phyloP scores from a whole-genome alignment of 805 yeast species.

The Suhomyces kilbournensis region DNA sequence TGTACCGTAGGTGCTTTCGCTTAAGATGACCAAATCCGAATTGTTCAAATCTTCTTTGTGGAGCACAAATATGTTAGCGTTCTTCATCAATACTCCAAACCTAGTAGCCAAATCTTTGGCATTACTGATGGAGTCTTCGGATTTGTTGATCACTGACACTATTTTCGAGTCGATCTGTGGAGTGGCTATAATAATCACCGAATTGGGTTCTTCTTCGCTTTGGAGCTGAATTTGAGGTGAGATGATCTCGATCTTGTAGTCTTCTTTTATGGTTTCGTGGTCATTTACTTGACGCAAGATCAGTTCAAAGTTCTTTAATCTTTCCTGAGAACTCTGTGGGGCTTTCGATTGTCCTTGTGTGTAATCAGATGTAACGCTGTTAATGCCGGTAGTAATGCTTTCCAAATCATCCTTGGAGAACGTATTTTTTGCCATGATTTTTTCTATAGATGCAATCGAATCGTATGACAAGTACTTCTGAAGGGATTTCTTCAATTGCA shows the following conservation, averaged over 20 bases:
- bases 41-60: conserved; percentile 42
- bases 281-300: conserved; percentile 21
- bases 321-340: conserved; percentile 3
- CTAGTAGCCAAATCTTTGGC: conserved; percentile 54
- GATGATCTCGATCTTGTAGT: conserved; percentile 35
- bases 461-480: conserved; percentile 33
- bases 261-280: conserved; percentile 33
- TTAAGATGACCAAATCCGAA: conserved; percentile 43
- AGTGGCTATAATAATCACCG: conserved; percentile 68
- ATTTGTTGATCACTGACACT: conserved; percentile 55
- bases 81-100: conserved; percentile 61
- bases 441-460: conserved; percentile 32
- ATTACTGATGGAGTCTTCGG: conserved; percentile 28
- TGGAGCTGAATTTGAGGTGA: conserved; percentile 46
- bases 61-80: conserved; percentile 72
- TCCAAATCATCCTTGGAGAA: neutral
- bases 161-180: conserved; percentile 69
- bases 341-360: neutral
- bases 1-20: conserved; percentile 60
- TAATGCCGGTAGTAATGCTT: neutral
- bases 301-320: conserved; percentile 29
- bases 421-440: conserved; percentile 21
- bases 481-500: conserved; percentile 26
- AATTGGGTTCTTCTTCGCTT: conserved; percentile 39
- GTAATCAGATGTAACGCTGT: neutral